These are phyloP conservation scores for Trebouxia sp. DNA, from an alignment of 139 green algal genomes.

Conservation along the genomic window DNA sequence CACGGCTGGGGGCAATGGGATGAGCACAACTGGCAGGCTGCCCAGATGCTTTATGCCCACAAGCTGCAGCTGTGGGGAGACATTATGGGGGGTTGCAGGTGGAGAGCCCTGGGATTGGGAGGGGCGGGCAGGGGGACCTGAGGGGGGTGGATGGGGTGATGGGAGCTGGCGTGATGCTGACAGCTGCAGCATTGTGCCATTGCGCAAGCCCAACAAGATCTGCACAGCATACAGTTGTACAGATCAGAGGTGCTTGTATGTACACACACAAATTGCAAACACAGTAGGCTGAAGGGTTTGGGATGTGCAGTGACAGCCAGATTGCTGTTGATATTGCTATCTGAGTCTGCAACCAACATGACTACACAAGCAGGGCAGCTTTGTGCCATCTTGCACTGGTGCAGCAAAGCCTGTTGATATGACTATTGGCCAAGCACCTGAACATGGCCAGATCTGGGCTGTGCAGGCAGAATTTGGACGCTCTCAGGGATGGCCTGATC, in stretches of 20 bases:
- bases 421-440: background rate
- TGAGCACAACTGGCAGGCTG: background rate
- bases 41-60: slow-evolving; percentile 10
- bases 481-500: slow-evolving; percentile 27
- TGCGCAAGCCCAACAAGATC: slow-evolving; percentile 21
- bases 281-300: too few species aligned
- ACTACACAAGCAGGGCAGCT: too few species aligned
- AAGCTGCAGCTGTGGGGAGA: background rate
- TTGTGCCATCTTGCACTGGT: too few species aligned
- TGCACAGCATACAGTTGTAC: too few species aligned
- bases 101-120: background rate
- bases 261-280: too few species aligned
- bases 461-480: slow-evolving; percentile 18
- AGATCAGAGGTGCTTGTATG: too few species aligned
- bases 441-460: background rate
- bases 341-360: too few species aligned
- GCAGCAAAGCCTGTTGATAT: background rate
- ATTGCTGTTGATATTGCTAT: too few species aligned
- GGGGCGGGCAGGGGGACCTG: background rate
- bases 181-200: slow-evolving; percentile 17
- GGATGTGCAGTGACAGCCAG: too few species aligned
- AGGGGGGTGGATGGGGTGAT: background rate
- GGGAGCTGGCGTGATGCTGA: background rate
- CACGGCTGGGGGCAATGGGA: slow-evolving; percentile 15
- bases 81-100: background rate